These are phyloP conservation scores for Alloascoidea africana DNA, from an alignment of 805 yeast species.

Conservation along the genomic window DNA sequence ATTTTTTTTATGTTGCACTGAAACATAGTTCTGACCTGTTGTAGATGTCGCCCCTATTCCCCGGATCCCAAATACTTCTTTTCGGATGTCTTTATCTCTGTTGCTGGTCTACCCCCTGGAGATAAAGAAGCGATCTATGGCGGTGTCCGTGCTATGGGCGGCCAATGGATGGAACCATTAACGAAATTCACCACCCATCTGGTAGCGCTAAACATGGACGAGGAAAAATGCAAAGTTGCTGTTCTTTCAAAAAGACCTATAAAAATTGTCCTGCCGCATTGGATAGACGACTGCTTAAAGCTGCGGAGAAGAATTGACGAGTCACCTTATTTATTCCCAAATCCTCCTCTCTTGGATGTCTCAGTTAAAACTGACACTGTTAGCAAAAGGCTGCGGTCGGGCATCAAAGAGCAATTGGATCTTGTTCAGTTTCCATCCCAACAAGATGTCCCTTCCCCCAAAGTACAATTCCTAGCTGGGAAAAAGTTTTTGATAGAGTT, in stretches of 20 bases:
- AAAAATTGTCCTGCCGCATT: constrained; percentile 56
- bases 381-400: too few species aligned
- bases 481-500: constrained; percentile 34
- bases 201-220: constrained; percentile 35
- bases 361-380: background rate
- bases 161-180: constrained; percentile 45
- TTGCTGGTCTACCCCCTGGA: constrained; percentile 38
- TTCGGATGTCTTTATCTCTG: constrained; percentile 43
- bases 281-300: constrained; percentile 63
- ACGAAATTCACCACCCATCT: constrained; percentile 70
- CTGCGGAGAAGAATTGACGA: constrained; percentile 35
- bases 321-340: constrained; percentile 32
- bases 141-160: constrained; percentile 65
- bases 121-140: constrained; percentile 56
- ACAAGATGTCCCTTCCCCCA: constrained; percentile 1
- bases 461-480: constrained; percentile 20
- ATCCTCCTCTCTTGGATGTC: constrained; percentile 10
- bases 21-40: too few species aligned
- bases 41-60: constrained; percentile 42
- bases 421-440: background rate
- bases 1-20: too few species aligned
- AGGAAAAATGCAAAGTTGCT: constrained; percentile 46
- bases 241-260: constrained; percentile 27
- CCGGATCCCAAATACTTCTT: constrained; percentile 60
- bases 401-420: too few species aligned